A percentile compares a stretch with the other conserved stretches of the same genome.
These are phyloP conservation scores for Vanrija pseudolonga DNA, from an alignment of 1,284 basidiomycete genomes.

Conservation along the genomic window DNA sequence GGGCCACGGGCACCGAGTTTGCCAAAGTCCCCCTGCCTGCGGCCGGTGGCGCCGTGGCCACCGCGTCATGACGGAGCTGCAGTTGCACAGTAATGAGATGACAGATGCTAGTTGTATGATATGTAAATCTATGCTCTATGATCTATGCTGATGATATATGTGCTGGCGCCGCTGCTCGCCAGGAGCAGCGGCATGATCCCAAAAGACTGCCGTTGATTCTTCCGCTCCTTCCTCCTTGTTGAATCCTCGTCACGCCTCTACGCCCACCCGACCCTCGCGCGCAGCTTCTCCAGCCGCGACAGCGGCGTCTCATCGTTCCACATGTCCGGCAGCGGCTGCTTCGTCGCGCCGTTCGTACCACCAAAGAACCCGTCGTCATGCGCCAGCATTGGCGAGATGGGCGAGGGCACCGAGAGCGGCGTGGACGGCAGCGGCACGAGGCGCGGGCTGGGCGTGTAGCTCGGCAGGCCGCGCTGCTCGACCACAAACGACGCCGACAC, in stretches of 20 bases:
- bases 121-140: neutral
- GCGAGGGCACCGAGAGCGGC: neutral
- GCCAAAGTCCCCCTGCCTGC: neutral
- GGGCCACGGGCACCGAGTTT: neutral
- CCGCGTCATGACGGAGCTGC: no score
- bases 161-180: neutral
- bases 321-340: constrained; percentile 9
- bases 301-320: constrained; percentile 39
- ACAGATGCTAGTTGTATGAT: neutral
- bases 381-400: neutral
- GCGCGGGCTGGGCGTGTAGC: neutral
- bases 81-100: neutral
- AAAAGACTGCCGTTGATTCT: neutral
- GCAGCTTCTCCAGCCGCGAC: constrained; percentile 17
- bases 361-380: neutral
- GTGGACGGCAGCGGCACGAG: neutral
- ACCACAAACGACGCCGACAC: constrained; percentile 44
- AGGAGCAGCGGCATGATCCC: neutral
- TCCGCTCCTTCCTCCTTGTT: neutral
- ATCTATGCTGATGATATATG: neutral
- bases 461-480: constrained; percentile 40
- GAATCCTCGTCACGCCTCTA: no score
- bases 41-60: no score
- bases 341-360: neutral
- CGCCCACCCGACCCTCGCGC: constrained; percentile 1